Conservation (phyloP, 495 filamentous ascomycete species). For the Lindgomyces ingoldianus region DNA sequence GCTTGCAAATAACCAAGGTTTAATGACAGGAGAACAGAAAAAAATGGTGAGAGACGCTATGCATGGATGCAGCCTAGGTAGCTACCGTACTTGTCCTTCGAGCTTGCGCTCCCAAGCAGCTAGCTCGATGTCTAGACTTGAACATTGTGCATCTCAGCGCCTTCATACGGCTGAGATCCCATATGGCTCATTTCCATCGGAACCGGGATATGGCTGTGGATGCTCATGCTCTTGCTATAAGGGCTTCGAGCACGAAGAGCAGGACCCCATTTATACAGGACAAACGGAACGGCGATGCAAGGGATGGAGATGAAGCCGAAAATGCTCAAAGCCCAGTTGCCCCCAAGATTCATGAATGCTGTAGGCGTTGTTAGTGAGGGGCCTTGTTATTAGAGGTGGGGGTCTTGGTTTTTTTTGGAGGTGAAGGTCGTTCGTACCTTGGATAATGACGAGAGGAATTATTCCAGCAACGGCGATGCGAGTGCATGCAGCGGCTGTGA, state of each 20-base stretch:
- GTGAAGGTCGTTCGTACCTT: conserved; percentile 8
- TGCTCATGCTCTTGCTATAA: conserved; percentile 27
- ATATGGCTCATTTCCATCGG: conserved; percentile 6
- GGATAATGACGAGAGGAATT: conserved; percentile 36
- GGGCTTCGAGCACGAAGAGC: conserved; percentile 27
- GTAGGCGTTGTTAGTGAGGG: not conserved
- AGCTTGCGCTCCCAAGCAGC: no score
- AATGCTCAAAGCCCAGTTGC: conserved; percentile 37
- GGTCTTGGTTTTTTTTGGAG: not conserved
- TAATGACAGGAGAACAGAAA: not conserved
- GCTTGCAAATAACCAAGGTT: no score
- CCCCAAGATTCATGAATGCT: conserved; percentile 36
- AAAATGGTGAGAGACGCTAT: no score
- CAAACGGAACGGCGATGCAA: conserved; percentile 32
- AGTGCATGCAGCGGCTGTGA: conserved; percentile 35
- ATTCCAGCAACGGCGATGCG: conserved; percentile 36
- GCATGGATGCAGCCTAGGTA: no score
- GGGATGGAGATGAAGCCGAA: conserved; percentile 42
- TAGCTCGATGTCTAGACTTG: not conserved
- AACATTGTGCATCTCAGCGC: conserved; percentile 1
- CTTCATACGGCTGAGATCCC: not conserved
- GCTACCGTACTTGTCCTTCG: no score
- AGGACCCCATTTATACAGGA: conserved; percentile 38
- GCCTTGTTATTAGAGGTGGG: no score
- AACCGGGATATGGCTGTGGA: conserved; percentile 13